A percentile compares a stretch with the other conserved stretches of the same genome.
phyloP scores from a whole-genome alignment of 805 yeast genomes.

The Lipomyces sp. region DNA sequence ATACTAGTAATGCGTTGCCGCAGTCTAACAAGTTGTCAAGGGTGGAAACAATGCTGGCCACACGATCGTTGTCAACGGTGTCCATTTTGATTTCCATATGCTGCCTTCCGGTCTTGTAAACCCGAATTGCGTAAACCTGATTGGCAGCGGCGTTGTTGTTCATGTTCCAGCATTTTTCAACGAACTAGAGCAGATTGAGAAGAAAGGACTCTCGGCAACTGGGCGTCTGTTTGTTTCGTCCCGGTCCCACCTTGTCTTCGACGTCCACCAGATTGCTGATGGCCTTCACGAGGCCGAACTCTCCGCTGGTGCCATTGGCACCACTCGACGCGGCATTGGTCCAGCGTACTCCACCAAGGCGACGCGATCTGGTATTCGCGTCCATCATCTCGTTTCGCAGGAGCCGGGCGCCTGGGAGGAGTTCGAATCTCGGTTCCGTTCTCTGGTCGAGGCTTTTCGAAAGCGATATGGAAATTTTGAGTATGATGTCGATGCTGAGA shows the following conservation, averaged over 20 bases:
- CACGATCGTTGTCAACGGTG: slow-evolving; percentile 88
- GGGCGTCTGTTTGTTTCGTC: slow-evolving; percentile 86
- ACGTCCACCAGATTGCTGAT: slow-evolving; percentile 97
- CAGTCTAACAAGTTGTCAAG: slow-evolving; percentile 23
- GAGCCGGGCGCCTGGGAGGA: slow-evolving; percentile 93
- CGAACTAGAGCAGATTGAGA: slow-evolving; percentile 80
- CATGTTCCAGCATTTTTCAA: slow-evolving; percentile 91
- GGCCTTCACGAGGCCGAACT: slow-evolving; percentile 93
- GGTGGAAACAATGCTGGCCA: slow-evolving; percentile 99
- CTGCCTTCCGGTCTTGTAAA: slow-evolving; percentile 97
- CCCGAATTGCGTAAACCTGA: slow-evolving; percentile 83
- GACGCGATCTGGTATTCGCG: slow-evolving; percentile 93
- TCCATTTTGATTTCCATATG: slow-evolving; percentile 97
- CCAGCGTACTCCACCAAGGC: slow-evolving; percentile 98
- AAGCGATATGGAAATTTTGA: slow-evolving; percentile 94
- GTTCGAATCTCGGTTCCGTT: slow-evolving; percentile 75
- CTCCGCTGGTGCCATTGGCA: slow-evolving; percentile 82
- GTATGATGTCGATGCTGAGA: slow-evolving; percentile 79
- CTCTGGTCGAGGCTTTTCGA: slow-evolving; percentile 78
- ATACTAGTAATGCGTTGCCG: neutral
- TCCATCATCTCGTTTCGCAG: slow-evolving; percentile 90
- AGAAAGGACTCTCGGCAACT: slow-evolving; percentile 67
- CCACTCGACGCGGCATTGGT: slow-evolving; percentile 99
- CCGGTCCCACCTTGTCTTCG: slow-evolving; percentile 95
- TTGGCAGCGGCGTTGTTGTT: slow-evolving; percentile 96